These are phyloP conservation scores for Ophiocordyceps robertsii DNA, from an alignment of 2,329 filamentous ascomycete genomes.

Conservation along the genomic window DNA sequence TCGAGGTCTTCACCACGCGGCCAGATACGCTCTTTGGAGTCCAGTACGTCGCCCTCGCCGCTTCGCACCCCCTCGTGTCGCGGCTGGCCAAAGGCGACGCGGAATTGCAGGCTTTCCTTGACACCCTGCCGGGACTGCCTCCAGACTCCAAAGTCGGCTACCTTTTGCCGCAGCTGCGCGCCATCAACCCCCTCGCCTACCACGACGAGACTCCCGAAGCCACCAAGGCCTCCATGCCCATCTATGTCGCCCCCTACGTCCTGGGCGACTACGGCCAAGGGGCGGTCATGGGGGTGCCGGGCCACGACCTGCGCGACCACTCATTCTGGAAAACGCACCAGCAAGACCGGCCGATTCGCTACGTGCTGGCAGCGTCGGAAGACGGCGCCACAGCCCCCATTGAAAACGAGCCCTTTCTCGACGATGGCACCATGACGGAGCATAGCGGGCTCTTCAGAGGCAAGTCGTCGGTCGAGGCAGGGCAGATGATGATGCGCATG, in stretches of 20 bases:
- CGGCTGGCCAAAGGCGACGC: conserved; percentile 44
- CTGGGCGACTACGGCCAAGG: conserved; percentile 76
- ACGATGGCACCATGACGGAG: conserved; percentile 54
- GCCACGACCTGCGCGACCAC: conserved; percentile 66
- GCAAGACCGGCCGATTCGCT: conserved; percentile 42
- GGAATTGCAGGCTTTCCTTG: conserved; percentile 54
- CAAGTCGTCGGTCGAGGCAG: conserved; percentile 49
- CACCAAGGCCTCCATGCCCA: conserved; percentile 46
- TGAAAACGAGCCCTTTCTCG: conserved; percentile 42
- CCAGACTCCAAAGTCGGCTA: conserved; percentile 54
- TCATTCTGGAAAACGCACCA: conserved; percentile 68
- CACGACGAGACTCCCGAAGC: conserved; percentile 34
- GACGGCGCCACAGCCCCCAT: conserved; percentile 31
- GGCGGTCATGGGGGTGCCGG: conserved; percentile 85
- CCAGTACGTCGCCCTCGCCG: conserved; percentile 69
- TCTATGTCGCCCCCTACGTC: conserved; percentile 78
- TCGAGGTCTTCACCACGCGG: conserved; percentile 73
- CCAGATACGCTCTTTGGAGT: conserved; percentile 80
- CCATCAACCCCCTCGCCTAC: conserved; percentile 52
- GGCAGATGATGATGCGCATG: conserved; percentile 42
- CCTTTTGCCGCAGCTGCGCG: conserved; percentile 45
- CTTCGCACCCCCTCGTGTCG: conserved; percentile 56
- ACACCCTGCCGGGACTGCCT: conserved; percentile 42
- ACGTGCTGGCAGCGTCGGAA: conserved; percentile 44
- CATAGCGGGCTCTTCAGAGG: conserved; percentile 53